These are phyloP conservation scores for Aspergillus sp. DNA, from an alignment of 2,329 filamentous ascomycete genomes.

Conservation along the genomic window DNA sequence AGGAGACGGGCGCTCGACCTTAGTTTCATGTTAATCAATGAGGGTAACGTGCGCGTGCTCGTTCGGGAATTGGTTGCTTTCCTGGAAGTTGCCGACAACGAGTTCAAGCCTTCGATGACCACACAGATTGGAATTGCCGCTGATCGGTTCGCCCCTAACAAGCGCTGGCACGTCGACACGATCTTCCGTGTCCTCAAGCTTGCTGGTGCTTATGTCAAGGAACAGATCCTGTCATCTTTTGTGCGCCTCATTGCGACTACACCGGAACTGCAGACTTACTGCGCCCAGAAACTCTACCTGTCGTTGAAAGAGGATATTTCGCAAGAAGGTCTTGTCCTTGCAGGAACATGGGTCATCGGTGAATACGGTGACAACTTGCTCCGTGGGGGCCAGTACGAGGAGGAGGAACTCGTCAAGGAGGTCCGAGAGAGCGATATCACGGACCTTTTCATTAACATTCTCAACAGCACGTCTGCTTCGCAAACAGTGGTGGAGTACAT, in stretches of 20 bases:
- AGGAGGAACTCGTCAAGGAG: slow-evolving; percentile 75
- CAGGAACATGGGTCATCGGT: slow-evolving; percentile 94
- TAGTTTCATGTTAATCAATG: slow-evolving; percentile 96
- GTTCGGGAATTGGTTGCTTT: slow-evolving; percentile 91
- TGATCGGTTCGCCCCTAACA: slow-evolving; percentile 91
- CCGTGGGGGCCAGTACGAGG: slow-evolving; percentile 81
- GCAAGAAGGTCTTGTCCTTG: slow-evolving; percentile 87
- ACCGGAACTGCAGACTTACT: slow-evolving; percentile 89
- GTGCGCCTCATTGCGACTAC: slow-evolving; percentile 92
- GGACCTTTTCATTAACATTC: slow-evolving; percentile 82
- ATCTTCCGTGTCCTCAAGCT: slow-evolving; percentile 90
- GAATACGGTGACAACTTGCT: slow-evolving; percentile 92
- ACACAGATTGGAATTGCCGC: slow-evolving; percentile 96
- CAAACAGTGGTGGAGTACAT: slow-evolving; percentile 94
- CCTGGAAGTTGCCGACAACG: slow-evolving; percentile 91
- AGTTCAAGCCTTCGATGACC: slow-evolving; percentile 98
- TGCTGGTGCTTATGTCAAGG: slow-evolving; percentile 94
- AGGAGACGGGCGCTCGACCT: slow-evolving; percentile 89
- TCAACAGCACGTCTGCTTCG: slow-evolving; percentile 89
- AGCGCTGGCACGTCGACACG: slow-evolving; percentile 96
- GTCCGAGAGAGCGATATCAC: slow-evolving; percentile 85
- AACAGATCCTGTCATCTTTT: slow-evolving; percentile 94
- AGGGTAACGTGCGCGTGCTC: slow-evolving; percentile 86
- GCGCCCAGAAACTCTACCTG: slow-evolving; percentile 86
- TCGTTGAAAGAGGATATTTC: slow-evolving; percentile 94